Conservation (phyloP, 805 yeast species). For the Cyberlindnera maclurae region DNA sequence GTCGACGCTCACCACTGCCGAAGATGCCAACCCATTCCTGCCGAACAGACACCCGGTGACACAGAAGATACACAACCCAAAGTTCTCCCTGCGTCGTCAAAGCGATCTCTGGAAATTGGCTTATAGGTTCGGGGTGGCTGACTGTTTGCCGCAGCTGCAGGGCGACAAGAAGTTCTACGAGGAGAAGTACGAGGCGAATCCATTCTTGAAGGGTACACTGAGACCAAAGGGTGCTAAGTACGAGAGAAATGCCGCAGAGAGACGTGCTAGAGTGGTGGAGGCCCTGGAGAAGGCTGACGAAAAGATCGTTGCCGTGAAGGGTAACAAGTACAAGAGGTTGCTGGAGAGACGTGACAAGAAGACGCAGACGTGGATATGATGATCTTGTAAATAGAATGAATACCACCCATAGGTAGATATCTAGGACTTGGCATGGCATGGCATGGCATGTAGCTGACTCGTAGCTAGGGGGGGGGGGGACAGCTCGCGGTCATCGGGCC, state of each 20-base stretch:
- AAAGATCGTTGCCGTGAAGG: conserved; percentile 44
- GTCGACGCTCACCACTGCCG: conserved; percentile 60
- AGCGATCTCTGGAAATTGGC: conserved; percentile 82
- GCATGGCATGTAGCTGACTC: too few species aligned
- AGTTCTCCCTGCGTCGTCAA: conserved; percentile 74
- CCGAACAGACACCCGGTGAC: conserved; percentile 82
- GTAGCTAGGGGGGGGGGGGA: too few species aligned
- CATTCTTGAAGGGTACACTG: conserved; percentile 68
- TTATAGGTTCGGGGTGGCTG: conserved; percentile 68
- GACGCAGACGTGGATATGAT: conserved; percentile 20
- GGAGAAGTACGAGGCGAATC: conserved; percentile 66
- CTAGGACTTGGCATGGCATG: too few species aligned
- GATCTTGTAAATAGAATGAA: too few species aligned
- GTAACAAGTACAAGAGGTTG: conserved; percentile 22
- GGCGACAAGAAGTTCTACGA: conserved; percentile 59
- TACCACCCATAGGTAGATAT: too few species aligned
- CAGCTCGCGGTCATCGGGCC: neutral
- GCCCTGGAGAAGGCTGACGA: conserved; percentile 66
- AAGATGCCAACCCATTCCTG: conserved; percentile 77
- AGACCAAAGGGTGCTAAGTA: conserved; percentile 76
- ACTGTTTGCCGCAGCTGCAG: conserved; percentile 55
- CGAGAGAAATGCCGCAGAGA: conserved; percentile 58
- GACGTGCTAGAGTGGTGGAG: conserved; percentile 52
- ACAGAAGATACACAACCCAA: conserved; percentile 67
- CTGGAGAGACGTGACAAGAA: conserved; percentile 20